Percentiles rank a stretch among this genome's conserved stretches.
Conservation (phyloP, 805 yeast species). For the Metschnikowia noctiluminum region DNA sequence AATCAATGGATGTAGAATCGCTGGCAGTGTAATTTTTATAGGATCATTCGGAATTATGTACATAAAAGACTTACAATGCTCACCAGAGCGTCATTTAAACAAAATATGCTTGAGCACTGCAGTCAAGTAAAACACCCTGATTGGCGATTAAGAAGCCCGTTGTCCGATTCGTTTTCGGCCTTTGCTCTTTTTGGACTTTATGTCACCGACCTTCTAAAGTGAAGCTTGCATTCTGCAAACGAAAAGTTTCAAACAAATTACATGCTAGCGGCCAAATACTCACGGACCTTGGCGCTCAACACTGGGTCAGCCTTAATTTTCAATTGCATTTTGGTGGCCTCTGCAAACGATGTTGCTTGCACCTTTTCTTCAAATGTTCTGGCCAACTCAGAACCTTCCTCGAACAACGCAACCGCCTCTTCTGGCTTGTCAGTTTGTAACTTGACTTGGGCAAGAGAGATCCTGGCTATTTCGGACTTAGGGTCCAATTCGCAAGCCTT, state of each 20-base stretch:
- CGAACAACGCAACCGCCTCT: conserved; percentile 78
- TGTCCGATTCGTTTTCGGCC: background rate
- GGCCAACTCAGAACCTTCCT: conserved; percentile 76
- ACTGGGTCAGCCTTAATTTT: conserved; percentile 69
- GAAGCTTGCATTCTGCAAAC: too few species aligned
- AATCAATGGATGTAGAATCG: background rate
- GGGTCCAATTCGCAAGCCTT: conserved; percentile 84
- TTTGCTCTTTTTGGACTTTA: background rate
- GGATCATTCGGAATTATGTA: conserved; percentile 4
- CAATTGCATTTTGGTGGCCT: conserved; percentile 87
- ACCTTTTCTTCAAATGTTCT: conserved; percentile 83
- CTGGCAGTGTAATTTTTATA: background rate
- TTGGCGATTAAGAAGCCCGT: background rate
- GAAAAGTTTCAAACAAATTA: background rate
- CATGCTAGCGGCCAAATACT: conserved; percentile 23
- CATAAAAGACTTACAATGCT: conserved; percentile 2
- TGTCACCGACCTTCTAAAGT: too few species aligned
- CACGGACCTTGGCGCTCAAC: conserved; percentile 59
- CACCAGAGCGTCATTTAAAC: conserved; percentile 4
- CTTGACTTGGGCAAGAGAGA: conserved; percentile 88
- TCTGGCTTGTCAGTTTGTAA: conserved; percentile 79
- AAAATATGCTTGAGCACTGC: background rate
- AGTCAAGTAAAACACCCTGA: conserved; percentile 1
- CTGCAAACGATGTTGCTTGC: conserved; percentile 88
- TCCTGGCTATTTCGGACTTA: conserved; percentile 81